Evolutionary conservation across 148 eudicot genomes (phyloP).

Genomic region (Vaccinium darrowii): DNA sequence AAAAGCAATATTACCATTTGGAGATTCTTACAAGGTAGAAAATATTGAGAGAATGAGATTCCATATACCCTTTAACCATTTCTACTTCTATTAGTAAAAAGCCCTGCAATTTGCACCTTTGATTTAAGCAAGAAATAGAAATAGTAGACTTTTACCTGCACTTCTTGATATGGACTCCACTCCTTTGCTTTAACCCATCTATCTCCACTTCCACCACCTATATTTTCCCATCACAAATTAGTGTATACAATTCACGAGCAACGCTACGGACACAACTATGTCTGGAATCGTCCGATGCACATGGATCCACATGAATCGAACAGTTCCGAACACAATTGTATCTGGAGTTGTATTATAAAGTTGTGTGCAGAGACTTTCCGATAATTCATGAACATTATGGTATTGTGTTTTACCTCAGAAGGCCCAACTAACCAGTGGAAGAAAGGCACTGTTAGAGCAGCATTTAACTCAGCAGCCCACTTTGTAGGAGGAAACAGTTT

Average conservation of each 20-base stretch:
- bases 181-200: constrained; percentile 81
- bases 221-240: constrained; percentile 13
- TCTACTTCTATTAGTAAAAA: too few relatives aligned
- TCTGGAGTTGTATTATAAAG: too few relatives aligned
- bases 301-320: too few relatives aligned
- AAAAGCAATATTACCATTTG: background rate
- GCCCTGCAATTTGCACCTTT: background rate
- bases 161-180: constrained; percentile 87
- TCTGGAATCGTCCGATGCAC: too few relatives aligned
- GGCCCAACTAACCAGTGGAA: constrained; percentile 95
- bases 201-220: constrained; percentile 89
- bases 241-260: background rate
- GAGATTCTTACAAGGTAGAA: background rate
- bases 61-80: too few relatives aligned
- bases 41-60: background rate
- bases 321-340: too few relatives aligned
- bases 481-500: constrained; percentile 94
- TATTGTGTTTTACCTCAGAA: constrained; percentile 57
- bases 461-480: constrained; percentile 91
- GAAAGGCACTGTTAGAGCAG: constrained; percentile 81
- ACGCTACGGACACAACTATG: too few relatives aligned
- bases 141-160: constrained; percentile 57
- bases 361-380: too few relatives aligned
- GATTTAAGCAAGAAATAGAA: background rate
- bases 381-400: background rate